Evolutionary conservation across 306 rosid species (phyloP).

Genomic region (Glycine tomentella): DNA sequence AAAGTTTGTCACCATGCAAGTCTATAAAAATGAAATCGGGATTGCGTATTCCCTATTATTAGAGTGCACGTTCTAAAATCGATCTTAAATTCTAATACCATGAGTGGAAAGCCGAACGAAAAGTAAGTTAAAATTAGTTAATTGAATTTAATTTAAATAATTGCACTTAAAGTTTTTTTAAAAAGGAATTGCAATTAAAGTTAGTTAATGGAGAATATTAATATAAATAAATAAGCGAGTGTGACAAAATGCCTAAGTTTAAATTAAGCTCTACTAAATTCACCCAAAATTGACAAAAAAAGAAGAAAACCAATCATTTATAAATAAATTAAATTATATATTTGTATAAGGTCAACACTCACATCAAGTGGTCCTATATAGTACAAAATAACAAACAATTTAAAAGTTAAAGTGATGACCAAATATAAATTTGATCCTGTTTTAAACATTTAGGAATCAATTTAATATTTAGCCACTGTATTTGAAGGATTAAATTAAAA

Average conservation of each 20-base stretch:
- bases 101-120: neutral
- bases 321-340: neutral
- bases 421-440: neutral
- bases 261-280: neutral
- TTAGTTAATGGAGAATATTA: neutral
- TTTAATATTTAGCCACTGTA: neutral
- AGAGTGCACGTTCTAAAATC: neutral
- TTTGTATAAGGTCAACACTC: neutral
- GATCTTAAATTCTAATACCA: neutral
- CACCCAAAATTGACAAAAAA: neutral
- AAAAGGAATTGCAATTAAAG: neutral
- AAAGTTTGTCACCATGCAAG: too few relatives aligned
- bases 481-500: neutral
- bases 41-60: neutral
- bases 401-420: neutral
- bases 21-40: neutral
- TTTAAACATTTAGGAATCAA: neutral
- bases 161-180: neutral
- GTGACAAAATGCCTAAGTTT: slow-evolving; percentile 4
- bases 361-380: neutral
- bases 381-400: neutral
- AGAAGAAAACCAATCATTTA: neutral
- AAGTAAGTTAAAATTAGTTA: neutral
- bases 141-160: neutral
- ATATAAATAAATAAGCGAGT: neutral